phyloP scores from a whole-genome alignment of 805 yeast genomes.

The Cyberlindnera americana region DNA sequence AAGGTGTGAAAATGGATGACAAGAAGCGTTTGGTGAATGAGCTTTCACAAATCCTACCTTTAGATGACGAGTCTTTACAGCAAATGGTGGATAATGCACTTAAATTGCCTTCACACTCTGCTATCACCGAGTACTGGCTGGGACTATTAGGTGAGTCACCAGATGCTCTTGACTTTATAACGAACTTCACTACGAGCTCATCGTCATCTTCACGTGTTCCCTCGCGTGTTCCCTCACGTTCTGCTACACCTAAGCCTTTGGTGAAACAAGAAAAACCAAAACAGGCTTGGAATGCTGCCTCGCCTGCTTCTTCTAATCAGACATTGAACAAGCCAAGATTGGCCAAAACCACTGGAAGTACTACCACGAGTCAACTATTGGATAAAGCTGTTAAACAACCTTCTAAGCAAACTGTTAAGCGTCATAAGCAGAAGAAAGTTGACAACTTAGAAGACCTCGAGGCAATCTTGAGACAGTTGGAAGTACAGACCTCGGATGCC shows the following conservation, averaged over 20 bases:
- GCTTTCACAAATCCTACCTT: constrained; percentile 42
- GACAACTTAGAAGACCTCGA: constrained; percentile 64
- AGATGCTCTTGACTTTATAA: constrained; percentile 45
- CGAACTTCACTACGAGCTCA: constrained; percentile 35
- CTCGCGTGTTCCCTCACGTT: constrained; percentile 3
- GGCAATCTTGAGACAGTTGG: constrained; percentile 52
- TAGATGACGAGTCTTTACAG: constrained; percentile 51
- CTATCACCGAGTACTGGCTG: constrained; percentile 48
- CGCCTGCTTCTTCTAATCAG: too few species aligned
- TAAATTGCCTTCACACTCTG: constrained; percentile 42
- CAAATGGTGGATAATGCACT: constrained; percentile 56
- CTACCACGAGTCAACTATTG: too few species aligned
- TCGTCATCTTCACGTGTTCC: background rate
- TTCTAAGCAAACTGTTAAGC: constrained; percentile 33
- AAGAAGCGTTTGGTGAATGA: constrained; percentile 13
- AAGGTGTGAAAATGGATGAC: too few species aligned
- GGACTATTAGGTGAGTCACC: constrained; percentile 57
- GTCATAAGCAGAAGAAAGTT: constrained; percentile 40
- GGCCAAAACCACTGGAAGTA: too few species aligned
- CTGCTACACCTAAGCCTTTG: constrained; percentile 1
- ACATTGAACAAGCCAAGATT: too few species aligned
- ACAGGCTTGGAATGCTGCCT: too few species aligned
- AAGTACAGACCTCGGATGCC: constrained; percentile 31
- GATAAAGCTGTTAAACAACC: constrained; percentile 22
- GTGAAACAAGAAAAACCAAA: background rate